Percentiles rank a stretch among this genome's conserved stretches.
These are phyloP conservation scores for Rhododendron ferrugineum DNA, from an alignment of 148 eudicot species.

Conservation along the genomic window DNA sequence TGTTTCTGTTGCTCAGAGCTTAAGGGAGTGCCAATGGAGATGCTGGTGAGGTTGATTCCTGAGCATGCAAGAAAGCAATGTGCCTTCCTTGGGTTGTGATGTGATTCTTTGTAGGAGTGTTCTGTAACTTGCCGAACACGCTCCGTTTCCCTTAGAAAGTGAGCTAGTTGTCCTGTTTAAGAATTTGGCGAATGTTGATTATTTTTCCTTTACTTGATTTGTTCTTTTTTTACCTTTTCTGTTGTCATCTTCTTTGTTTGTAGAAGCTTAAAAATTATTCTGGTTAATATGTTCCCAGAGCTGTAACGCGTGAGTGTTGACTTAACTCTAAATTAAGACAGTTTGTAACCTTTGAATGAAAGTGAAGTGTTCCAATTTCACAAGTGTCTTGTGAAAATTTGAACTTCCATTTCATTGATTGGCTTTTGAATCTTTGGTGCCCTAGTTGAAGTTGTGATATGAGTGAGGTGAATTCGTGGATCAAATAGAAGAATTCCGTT, in stretches of 20 bases:
- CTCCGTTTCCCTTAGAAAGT: conserved; percentile 2
- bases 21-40: conserved; percentile 57
- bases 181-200: not conserved
- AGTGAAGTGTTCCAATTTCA: not conserved
- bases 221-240: not conserved
- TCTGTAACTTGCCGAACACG: conserved; percentile 11
- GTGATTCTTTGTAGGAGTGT: not conserved
- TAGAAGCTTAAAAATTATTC: not conserved
- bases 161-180: conserved; percentile 7
- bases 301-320: not conserved
- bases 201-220: conserved; percentile 9
- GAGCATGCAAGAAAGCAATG: conserved; percentile 84
- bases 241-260: conserved; percentile 4
- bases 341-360: not conserved
- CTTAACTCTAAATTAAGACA: not conserved
- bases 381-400: not conserved
- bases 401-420: not conserved
- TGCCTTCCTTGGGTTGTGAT: conserved; percentile 40
- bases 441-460: not conserved
- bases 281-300: not conserved
- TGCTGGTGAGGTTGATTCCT: conserved; percentile 52
- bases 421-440: not conserved
- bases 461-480: not conserved
- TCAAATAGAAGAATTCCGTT: not conserved
- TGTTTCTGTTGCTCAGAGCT: conserved; percentile 42